A percentile compares a stretch with the other conserved stretches of the same genome.
These are phyloP conservation scores for Thalassiosira pacifica DNA, from an alignment of 352 stramenopile species.

Conservation along the genomic window DNA sequence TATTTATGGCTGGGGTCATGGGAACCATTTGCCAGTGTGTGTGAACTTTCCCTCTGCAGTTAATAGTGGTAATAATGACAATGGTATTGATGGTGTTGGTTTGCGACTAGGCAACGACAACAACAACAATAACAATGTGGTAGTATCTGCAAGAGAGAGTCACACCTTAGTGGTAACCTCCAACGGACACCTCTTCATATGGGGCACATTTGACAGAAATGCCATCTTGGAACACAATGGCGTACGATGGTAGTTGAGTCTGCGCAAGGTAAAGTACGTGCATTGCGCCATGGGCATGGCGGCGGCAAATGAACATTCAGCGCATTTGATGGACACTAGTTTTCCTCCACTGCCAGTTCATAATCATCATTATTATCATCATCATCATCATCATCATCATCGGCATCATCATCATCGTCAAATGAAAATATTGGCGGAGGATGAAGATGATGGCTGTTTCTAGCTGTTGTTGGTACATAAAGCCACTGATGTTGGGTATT, in stretches of 20 bases:
- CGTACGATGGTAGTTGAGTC: conserved; percentile 75
- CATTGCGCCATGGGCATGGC: conserved; percentile 79
- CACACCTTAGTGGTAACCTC: conserved; percentile 84
- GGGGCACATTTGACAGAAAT: conserved; percentile 78
- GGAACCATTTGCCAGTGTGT: conserved; percentile 76
- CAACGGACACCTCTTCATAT: conserved; percentile 83
- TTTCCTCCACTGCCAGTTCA: conserved; percentile 65
- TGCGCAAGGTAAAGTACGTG: conserved; percentile 77
- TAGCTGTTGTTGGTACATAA: no score
- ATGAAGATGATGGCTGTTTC: no score
- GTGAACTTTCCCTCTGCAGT: conserved; percentile 66
- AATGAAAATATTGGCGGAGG: no score
- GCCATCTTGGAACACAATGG: conserved; percentile 81
- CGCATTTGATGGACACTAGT: conserved; percentile 78
- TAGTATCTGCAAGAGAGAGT: conserved; percentile 80
- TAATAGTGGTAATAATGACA: no score
- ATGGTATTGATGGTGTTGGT: conserved; percentile 8
- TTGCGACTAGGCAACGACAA: no score
- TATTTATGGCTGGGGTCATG: conserved; percentile 85
- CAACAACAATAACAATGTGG: conserved; percentile 35
- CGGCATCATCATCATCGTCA: no score
- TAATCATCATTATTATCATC: no score
- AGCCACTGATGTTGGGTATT: no score
- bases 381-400: neutral
- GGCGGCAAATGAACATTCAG: conserved; percentile 84